These are phyloP conservation scores for Plasmodium coatneyi DNA, from an alignment of 169 alveolate genomes.

Conservation along the genomic window DNA sequence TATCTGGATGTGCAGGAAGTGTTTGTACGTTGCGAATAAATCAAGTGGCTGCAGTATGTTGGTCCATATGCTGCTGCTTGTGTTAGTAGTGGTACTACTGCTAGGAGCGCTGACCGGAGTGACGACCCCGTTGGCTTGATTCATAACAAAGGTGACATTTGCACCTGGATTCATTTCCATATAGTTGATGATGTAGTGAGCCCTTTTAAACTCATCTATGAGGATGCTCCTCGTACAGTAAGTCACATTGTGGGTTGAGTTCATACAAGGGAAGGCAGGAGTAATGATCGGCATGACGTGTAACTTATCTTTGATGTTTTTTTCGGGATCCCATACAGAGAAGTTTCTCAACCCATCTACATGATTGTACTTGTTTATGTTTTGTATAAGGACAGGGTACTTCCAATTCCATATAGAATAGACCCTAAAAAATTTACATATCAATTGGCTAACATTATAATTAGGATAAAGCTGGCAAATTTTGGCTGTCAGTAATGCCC, in stretches of 20 bases:
- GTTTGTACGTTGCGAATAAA: slow-evolving; percentile 84
- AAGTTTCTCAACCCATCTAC: slow-evolving; percentile 91
- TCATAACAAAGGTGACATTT: background rate
- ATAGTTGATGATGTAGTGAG: slow-evolving; percentile 73
- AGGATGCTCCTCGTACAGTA: slow-evolving; percentile 93
- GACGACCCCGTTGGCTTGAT: slow-evolving; percentile 6
- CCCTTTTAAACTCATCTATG: slow-evolving; percentile 93
- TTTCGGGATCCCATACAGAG: slow-evolving; percentile 94
- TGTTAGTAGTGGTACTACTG: background rate
- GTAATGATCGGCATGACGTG: slow-evolving; percentile 97
- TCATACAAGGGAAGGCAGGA: slow-evolving; percentile 98
- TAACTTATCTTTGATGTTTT: slow-evolving; percentile 89
- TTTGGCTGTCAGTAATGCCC: slow-evolving; percentile 98
- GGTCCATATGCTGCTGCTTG: slow-evolving; percentile 79
- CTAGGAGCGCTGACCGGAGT: background rate
- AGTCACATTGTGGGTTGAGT: slow-evolving; percentile 96
- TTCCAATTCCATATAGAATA: slow-evolving; percentile 92
- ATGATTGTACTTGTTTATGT: slow-evolving; percentile 88
- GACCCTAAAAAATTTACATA: slow-evolving; percentile 94
- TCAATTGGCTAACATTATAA: slow-evolving; percentile 91
- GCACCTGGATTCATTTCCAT: slow-evolving; percentile 76
- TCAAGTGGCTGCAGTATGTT: slow-evolving; percentile 83
- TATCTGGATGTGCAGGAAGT: slow-evolving; percentile 86
- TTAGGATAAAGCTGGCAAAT: slow-evolving; percentile 97
- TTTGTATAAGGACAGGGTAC: slow-evolving; percentile 91